Evolutionary conservation across 1,284 basidiomycete species (phyloP).

Genomic region (Trametes polyzona): DNA sequence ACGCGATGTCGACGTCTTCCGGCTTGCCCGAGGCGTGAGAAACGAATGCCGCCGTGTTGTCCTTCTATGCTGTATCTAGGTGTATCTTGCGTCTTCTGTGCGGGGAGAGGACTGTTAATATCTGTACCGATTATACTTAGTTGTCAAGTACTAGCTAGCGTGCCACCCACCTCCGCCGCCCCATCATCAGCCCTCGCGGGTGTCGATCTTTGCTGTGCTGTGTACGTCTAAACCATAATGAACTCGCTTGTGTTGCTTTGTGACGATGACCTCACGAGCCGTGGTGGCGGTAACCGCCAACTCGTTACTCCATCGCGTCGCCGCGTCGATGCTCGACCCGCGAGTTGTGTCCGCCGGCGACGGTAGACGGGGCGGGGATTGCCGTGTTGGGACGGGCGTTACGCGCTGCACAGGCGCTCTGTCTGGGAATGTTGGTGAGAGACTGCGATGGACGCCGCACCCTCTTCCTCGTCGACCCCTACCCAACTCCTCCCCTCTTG

Average conservation of each 20-base stretch:
- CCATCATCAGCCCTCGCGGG: no score
- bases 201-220: conserved; percentile 3
- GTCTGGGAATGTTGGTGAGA: conserved; percentile 15
- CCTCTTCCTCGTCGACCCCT: background rate
- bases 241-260: no score
- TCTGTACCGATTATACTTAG: background rate
- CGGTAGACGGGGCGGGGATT: background rate
- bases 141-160: no score
- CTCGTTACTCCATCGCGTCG: no score
- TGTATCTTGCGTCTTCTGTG: background rate
- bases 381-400: conserved; percentile 6
- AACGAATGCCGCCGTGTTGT: background rate
- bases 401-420: conserved; percentile 7
- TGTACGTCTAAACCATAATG: background rate
- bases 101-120: background rate
- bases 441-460: conserved; percentile 2
- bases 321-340: no score
- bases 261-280: no score
- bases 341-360: no score
- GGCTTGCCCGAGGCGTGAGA: background rate
- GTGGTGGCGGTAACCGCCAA: no score
- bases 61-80: background rate
- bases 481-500: background rate
- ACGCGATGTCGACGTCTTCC: conserved; percentile 10
- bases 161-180: no score